Percentiles rank a stretch among this genome's conserved stretches.
Conservation (phyloP, 148 eudicot genomes). For the Dysphania ambrosioides region DNA sequence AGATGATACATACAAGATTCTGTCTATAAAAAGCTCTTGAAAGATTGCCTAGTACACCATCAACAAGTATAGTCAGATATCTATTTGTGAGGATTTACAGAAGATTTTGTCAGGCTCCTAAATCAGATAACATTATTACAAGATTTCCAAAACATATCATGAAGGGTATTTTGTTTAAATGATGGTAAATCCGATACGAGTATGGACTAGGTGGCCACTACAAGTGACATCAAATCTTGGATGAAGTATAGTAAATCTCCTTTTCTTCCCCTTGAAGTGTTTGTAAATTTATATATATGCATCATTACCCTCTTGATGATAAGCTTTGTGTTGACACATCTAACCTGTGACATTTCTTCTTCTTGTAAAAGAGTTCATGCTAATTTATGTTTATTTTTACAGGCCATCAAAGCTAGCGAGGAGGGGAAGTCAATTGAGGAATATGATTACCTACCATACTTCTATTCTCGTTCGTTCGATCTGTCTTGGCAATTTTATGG, state of each 20-base stretch:
- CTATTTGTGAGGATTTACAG: no score
- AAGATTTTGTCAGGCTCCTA: no score
- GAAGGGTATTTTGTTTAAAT: background rate
- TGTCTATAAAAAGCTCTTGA: background rate
- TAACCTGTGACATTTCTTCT: no score
- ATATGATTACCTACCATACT: constrained; percentile 82
- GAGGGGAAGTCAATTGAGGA: constrained; percentile 55
- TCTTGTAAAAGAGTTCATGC: background rate
- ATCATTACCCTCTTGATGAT: background rate
- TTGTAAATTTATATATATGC: background rate
- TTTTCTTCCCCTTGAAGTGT: no score
- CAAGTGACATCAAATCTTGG: no score
- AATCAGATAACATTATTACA: no score
- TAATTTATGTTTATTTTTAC: constrained; percentile 17
- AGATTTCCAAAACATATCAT: background rate
- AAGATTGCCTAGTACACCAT: no score
- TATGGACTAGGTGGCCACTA: background rate
- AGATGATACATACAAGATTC: background rate
- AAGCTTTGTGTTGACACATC: background rate
- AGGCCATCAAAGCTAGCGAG: constrained; percentile 73
- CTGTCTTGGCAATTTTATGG: constrained; percentile 91
- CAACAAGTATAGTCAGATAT: no score
- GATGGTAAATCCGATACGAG: background rate
- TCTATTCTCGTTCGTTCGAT: constrained; percentile 83
- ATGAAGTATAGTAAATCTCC: no score